A percentile compares a stretch with the other conserved stretches of the same genome.
These are phyloP conservation scores for Pythium monospermum DNA, from an alignment of 352 stramenopile genomes.

Conservation along the genomic window DNA sequence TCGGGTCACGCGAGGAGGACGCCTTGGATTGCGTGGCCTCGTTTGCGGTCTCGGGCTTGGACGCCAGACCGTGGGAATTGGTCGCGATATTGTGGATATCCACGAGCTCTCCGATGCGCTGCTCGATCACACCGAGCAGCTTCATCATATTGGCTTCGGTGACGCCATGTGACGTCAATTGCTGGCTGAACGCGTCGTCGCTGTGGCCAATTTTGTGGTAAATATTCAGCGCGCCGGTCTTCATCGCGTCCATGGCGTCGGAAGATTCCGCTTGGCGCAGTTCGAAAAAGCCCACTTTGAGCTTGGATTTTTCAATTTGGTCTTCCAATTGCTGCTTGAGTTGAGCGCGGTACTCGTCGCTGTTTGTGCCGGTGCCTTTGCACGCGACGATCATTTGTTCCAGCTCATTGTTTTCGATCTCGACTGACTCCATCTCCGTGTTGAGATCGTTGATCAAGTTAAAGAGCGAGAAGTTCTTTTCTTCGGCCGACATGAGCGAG, in stretches of 20 bases:
- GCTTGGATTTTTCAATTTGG: conserved; percentile 81
- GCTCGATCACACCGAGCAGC: conserved; percentile 78
- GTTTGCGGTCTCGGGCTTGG: conserved; percentile 20
- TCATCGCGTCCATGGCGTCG: conserved; percentile 67
- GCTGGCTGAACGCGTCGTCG: conserved; percentile 69
- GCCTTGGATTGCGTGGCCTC: conserved; percentile 27
- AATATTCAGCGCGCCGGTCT: conserved; percentile 62
- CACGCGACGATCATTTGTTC: conserved; percentile 58
- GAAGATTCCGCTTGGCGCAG: conserved; percentile 51
- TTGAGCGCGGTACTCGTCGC: conserved; percentile 47
- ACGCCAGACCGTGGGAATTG: conserved; percentile 30
- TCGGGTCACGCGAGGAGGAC: conserved; percentile 27
- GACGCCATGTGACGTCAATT: conserved; percentile 60
- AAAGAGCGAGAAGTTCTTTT: conserved; percentile 95
- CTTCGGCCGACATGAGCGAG: conserved; percentile 83
- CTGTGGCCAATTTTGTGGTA: conserved; percentile 78
- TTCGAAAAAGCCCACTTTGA: conserved; percentile 69
- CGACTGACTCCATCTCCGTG: conserved; percentile 84
- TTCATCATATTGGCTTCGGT: conserved; percentile 81
- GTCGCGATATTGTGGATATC: conserved; percentile 85
- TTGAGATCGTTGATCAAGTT: conserved; percentile 94
- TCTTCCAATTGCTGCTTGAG: conserved; percentile 73
- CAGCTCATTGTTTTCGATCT: conserved; percentile 80
- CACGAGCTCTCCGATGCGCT: conserved; percentile 79
- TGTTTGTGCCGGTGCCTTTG: conserved; percentile 49